Evolutionary conservation across 441 rosid species (phyloP).

Genomic region (Viola pubescens): DNA sequence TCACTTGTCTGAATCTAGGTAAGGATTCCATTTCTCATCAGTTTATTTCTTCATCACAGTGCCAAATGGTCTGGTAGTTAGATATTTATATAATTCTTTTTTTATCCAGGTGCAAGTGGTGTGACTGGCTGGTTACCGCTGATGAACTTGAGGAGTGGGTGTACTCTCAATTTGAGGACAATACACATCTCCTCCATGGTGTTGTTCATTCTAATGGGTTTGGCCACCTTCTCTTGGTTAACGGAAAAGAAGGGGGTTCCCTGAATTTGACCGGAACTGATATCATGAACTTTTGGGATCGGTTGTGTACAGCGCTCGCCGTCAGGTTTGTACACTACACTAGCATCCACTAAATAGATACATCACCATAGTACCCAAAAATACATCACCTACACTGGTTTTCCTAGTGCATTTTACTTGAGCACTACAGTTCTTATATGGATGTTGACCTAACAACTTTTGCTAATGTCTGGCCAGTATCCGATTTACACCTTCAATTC

Average conservation of each 20-base stretch:
- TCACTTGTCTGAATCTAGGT: constrained; percentile 40
- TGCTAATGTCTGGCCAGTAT: too few species aligned
- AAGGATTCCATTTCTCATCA: neutral
- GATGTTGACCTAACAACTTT: too few species aligned
- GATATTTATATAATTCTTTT: neutral
- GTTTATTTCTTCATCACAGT: neutral
- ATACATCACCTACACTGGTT: too few species aligned
- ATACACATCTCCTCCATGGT: constrained; percentile 59
- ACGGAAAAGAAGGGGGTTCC: constrained; percentile 74
- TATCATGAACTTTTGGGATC: constrained; percentile 71
- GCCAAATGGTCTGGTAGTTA: neutral
- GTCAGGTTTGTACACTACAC: constrained; percentile 31
- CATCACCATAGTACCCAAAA: too few species aligned
- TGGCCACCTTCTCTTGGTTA: constrained; percentile 60
- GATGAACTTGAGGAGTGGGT: constrained; percentile 54
- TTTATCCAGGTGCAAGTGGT: constrained; percentile 40
- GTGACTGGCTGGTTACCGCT: constrained; percentile 23
- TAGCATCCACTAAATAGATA: too few species aligned
- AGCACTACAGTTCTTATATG: too few species aligned
- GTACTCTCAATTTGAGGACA: constrained; percentile 47
- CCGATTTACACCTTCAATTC: too few species aligned
- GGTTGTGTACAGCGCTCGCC: constrained; percentile 40
- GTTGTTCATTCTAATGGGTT: constrained; percentile 67
- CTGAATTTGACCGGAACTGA: constrained; percentile 42
- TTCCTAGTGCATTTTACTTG: too few species aligned